Conservation (phyloP, 1,139 yeast species). For the Nadsonia starkeyi-henricii region DNA sequence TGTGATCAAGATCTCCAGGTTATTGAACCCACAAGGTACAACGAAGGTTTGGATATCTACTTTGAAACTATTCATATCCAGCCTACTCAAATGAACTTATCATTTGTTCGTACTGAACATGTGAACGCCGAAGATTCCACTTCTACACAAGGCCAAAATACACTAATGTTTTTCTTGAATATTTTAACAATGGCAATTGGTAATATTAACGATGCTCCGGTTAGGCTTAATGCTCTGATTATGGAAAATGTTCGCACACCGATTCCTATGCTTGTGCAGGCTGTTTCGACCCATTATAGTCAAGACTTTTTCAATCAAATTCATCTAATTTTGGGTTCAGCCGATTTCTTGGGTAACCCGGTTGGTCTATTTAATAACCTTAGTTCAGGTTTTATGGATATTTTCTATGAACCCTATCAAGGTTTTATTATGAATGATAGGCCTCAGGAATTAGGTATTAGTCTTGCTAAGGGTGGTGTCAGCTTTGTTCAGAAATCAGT, state of each 20-base stretch:
- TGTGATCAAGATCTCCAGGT: slow-evolving; percentile 51
- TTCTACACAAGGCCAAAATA: slow-evolving; percentile 37
- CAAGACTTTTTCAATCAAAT: slow-evolving; percentile 87
- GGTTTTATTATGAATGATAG: slow-evolving; percentile 89
- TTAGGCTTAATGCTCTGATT: slow-evolving; percentile 70
- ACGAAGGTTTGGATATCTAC: slow-evolving; percentile 60
- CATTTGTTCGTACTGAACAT: slow-evolving; percentile 84
- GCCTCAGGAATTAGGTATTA: slow-evolving; percentile 91
- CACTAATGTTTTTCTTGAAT: slow-evolving; percentile 59
- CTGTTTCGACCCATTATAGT: slow-evolving; percentile 74
- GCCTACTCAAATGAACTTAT: slow-evolving; percentile 76
- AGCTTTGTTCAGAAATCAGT: slow-evolving; percentile 91
- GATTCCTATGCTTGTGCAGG: slow-evolving; percentile 53
- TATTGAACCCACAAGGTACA: slow-evolving; percentile 56
- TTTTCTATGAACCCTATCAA: slow-evolving; percentile 93
- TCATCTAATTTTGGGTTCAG: slow-evolving; percentile 88
- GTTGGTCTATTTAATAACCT: slow-evolving; percentile 89
- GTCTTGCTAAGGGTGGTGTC: slow-evolving; percentile 88
- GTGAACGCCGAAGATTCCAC: slow-evolving; percentile 45
- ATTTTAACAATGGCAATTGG: slow-evolving; percentile 94
- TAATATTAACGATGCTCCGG: slow-evolving; percentile 93
- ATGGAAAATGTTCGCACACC: slow-evolving; percentile 87
- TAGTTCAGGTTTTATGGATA: slow-evolving; percentile 90
- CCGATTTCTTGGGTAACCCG: slow-evolving; percentile 92
- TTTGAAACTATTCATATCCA: slow-evolving; percentile 89